These are phyloP conservation scores for Epichloe hybrida DNA, from an alignment of 2,329 filamentous ascomycete genomes.

Conservation along the genomic window DNA sequence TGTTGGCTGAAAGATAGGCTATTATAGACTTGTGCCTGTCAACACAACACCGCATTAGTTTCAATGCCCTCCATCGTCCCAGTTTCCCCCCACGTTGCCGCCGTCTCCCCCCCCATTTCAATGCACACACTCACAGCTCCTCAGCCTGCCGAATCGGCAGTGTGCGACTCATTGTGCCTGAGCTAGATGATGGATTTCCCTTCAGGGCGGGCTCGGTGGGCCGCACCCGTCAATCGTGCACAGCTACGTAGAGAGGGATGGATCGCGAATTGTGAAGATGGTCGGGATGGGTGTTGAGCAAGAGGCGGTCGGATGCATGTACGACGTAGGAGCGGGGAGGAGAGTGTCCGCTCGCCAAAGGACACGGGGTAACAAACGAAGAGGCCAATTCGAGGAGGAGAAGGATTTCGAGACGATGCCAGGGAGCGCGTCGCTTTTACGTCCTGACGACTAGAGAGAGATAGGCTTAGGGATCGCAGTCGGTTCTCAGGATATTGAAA, in stretches of 20 bases:
- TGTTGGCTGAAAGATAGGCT: slow-evolving; percentile 67
- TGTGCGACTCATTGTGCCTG: slow-evolving; percentile 51
- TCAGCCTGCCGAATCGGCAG: slow-evolving; percentile 72
- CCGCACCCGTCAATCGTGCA: not conserved
- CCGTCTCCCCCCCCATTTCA: slow-evolving; percentile 1
- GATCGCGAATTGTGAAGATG: not conserved
- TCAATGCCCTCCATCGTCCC: not conserved
- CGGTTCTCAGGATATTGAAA: not conserved
- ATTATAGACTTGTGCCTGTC: slow-evolving; percentile 82
- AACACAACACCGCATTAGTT: not conserved
- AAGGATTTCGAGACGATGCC: not conserved
- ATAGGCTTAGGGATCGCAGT: not conserved
- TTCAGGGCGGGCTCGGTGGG: slow-evolving; percentile 1
- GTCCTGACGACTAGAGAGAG: not conserved
- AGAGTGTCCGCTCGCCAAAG: not conserved
- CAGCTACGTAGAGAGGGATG: not conserved
- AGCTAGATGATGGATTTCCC: not conserved
- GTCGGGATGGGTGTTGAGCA: not conserved
- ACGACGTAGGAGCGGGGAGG: not conserved
- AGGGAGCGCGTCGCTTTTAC: not conserved
- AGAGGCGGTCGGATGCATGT: slow-evolving; percentile 4
- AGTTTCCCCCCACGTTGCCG: not conserved
- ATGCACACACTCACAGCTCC: slow-evolving; percentile 70
- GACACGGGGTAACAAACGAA: no score
- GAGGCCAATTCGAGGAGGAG: not conserved